phyloP scores from a whole-genome alignment of 257 asterid genomes.

The Nicotiana obtusifolia region DNA sequence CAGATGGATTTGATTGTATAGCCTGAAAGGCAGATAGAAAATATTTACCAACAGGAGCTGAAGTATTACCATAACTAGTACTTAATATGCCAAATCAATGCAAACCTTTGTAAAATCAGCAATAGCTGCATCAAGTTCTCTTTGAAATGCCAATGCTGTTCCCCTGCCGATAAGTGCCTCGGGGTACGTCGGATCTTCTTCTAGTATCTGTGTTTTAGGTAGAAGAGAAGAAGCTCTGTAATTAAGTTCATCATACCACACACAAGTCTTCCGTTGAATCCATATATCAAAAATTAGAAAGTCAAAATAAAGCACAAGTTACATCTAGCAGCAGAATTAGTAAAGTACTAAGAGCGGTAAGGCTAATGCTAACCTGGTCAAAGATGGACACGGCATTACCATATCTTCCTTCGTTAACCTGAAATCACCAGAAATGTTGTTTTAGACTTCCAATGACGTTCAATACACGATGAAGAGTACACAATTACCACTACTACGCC shows the following conservation, averaged over 20 bases:
- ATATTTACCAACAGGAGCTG: not conserved
- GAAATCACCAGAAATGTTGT: slow-evolving; percentile 31
- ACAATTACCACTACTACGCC: not conserved
- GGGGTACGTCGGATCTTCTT: slow-evolving; percentile 85
- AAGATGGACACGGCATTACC: slow-evolving; percentile 78
- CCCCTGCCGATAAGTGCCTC: slow-evolving; percentile 99
- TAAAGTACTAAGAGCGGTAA: not conserved
- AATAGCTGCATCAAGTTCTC: slow-evolving; percentile 94
- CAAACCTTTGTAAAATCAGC: slow-evolving; percentile 86
- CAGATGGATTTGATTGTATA: slow-evolving; percentile 80
- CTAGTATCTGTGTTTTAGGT: slow-evolving; percentile 51
- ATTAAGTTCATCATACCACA: slow-evolving; percentile 13
- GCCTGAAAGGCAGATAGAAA: slow-evolving; percentile 41
- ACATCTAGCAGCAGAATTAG: not conserved
- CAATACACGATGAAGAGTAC: not conserved
- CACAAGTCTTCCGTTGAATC: slow-evolving; percentile 12
- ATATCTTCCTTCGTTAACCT: slow-evolving; percentile 97
- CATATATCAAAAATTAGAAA: slow-evolving; percentile 1
- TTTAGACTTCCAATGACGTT: slow-evolving; percentile 14
- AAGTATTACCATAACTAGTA: not conserved
- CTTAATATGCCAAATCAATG: slow-evolving; percentile 10
- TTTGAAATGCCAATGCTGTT: slow-evolving; percentile 94
- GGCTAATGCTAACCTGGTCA: slow-evolving; percentile 60
- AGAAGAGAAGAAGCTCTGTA: slow-evolving; percentile 13
- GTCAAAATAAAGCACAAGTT: slow-evolving; percentile 4